These are phyloP conservation scores for Dioscorea dumetorum DNA, from an alignment of 106 monocot species.

Conservation along the genomic window DNA sequence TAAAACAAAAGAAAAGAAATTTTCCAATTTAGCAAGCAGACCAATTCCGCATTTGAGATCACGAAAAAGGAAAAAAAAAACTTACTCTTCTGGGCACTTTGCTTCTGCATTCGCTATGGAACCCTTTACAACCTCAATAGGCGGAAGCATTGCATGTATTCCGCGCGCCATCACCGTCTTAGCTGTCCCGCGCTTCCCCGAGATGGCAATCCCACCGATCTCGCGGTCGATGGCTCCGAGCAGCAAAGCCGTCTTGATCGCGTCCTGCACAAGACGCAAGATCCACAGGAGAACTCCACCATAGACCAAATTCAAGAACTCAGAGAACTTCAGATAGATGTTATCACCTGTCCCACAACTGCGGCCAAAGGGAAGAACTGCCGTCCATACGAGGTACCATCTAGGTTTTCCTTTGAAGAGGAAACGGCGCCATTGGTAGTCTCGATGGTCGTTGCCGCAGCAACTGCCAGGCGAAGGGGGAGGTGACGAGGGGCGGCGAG, in stretches of 20 bases:
- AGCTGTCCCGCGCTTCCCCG: slow-evolving; percentile 91
- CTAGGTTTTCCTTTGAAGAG: slow-evolving; percentile 9
- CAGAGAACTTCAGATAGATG: neutral
- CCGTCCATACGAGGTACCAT: slow-evolving; percentile 37
- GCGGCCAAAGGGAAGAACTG: slow-evolving; percentile 96
- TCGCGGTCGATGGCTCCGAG: slow-evolving; percentile 95
- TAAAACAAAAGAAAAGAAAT: no score
- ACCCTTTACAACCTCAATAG: slow-evolving; percentile 85
- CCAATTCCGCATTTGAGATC: no score
- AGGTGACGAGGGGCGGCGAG: slow-evolving; percentile 2
- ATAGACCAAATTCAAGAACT: neutral
- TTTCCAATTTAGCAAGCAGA: no score
- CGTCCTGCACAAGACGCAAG: slow-evolving; percentile 46
- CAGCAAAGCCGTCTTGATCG: slow-evolving; percentile 88
- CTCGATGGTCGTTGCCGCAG: slow-evolving; percentile 34
- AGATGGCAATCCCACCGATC: slow-evolving; percentile 96
- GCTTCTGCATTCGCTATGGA: slow-evolving; percentile 93
- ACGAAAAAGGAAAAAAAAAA: neutral
- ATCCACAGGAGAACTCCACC: no score
- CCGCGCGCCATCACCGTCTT: slow-evolving; percentile 99
- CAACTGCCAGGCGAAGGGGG: slow-evolving; percentile 13
- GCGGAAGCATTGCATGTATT: slow-evolving; percentile 91
- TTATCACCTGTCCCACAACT: slow-evolving; percentile 92
- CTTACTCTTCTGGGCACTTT: slow-evolving; percentile 73
- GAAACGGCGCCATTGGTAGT: slow-evolving; percentile 64